Base-by-base conservation (phyloP, 768 basidiomycete genomes). In the Rubroboletus satanas region DNA sequence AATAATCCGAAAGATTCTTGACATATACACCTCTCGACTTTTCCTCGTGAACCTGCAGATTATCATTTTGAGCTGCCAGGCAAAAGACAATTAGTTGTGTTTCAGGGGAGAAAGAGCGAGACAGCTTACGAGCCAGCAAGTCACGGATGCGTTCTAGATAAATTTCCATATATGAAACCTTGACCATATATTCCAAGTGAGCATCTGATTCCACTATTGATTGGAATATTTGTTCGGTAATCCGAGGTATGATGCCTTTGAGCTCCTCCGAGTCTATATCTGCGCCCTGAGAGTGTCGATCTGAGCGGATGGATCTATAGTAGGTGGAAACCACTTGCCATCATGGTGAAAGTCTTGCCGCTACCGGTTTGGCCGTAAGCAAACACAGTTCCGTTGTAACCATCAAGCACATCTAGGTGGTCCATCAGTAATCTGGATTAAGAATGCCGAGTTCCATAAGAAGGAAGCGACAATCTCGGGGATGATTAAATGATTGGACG, bases 81-180 rank as follows among this genome's bases (percentile, higher is more conserved):
- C 44, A 58, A 36, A 35, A 17, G 17, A 31, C 3, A 17, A 46
- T 70, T 29, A 62, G 49, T 43, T 28, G 36, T 14, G 18, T 31
- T 37, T 45, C 18, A 38, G 14, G 29, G 31, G 26, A 39, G 31
- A 54, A 48, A 54, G 21, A 45, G 32, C 18, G 35, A 41, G 21
- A 32, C n/a, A 23, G 35, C 96, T 67, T 72, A 98, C 96, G 97
- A 56, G 93, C 88, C 51, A 99, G 80, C 52, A 99, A 75, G 79
- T 99, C 97, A 49, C 95, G 83, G 61, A 99, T 93, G 58, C 88
- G 84, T 73, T 99, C 97, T 57, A 98, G 80, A 73, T 99, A 99
- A 56, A 99, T 98, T 76, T 99, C 97, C 96, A 99, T 98, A 73
- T 98, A 99, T 35, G 93, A 97, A 49, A 98, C 97, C 75, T 99